Evolutionary conservation across 2,329 filamentous ascomycete genomes (phyloP).

Genomic region (Whalleya microplaca): DNA sequence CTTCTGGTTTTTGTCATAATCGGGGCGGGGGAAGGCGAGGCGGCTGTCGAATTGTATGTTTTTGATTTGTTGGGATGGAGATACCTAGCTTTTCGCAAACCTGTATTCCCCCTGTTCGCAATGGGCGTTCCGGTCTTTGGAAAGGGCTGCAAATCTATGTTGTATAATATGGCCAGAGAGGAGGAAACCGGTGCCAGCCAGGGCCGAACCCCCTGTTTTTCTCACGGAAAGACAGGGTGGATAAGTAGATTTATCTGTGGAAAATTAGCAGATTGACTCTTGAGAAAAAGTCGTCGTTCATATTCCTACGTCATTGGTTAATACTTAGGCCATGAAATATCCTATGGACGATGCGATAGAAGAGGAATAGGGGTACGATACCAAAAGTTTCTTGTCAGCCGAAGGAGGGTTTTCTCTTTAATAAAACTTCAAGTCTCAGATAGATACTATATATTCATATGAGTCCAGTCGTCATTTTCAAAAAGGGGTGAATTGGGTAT

Average conservation of each 20-base stretch:
- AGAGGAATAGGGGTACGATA: no score
- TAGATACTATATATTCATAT: no score
- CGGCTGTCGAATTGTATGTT: background rate
- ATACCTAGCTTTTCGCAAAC: background rate
- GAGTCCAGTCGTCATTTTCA: no score
- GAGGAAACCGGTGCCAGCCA: background rate
- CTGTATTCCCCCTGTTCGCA: background rate
- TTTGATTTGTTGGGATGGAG: background rate
- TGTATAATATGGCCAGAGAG: background rate
- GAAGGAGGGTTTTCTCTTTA: no score
- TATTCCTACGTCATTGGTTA: background rate
- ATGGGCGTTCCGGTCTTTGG: background rate
- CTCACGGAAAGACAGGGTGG: background rate
- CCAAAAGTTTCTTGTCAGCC: no score
- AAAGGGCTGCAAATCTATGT: background rate
- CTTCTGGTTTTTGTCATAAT: constrained; percentile 79
- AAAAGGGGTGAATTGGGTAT: constrained; percentile 22
- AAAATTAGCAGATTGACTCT: background rate
- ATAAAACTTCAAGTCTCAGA: no score
- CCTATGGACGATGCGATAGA: no score
- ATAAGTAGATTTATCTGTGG: background rate
- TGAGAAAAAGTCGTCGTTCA: background rate
- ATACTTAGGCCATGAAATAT: no score
- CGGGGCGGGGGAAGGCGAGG: constrained; percentile 25
- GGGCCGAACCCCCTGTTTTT: background rate